These are phyloP conservation scores for Pterocarpus macrocarpus DNA, from an alignment of 306 rosid genomes.

Conservation along the genomic window DNA sequence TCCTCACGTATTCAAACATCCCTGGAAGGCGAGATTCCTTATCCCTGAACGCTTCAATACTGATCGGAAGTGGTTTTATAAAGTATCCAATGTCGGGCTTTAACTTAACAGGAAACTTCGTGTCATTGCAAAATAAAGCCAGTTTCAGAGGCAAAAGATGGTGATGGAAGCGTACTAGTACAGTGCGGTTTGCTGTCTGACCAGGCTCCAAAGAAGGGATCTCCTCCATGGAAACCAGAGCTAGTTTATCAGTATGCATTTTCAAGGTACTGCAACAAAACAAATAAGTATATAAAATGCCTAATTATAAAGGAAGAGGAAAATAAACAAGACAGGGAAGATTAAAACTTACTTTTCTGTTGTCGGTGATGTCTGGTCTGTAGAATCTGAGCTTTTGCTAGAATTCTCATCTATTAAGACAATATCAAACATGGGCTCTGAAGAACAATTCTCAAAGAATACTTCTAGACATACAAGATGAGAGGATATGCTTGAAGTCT, in stretches of 20 bases:
- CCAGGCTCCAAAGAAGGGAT: constrained; percentile 83
- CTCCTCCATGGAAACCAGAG: constrained; percentile 70
- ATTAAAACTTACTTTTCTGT: constrained; percentile 68
- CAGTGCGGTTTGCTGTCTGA: constrained; percentile 62
- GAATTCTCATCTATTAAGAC: constrained; percentile 71
- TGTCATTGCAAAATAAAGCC: constrained; percentile 77
- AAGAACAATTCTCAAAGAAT: constrained; percentile 80
- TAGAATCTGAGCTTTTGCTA: constrained; percentile 61
- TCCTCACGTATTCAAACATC: constrained; percentile 92
- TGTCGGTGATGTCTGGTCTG: constrained; percentile 51
- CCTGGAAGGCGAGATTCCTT: constrained; percentile 88
- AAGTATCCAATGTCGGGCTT: constrained; percentile 97
- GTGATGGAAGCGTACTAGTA: constrained; percentile 89
- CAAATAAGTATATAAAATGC: constrained; percentile 28
- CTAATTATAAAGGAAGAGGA: constrained; percentile 28
- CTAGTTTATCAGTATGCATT: constrained; percentile 57
- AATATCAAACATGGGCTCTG: constrained; percentile 73
- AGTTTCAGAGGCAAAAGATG: constrained; percentile 92
- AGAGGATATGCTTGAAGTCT: constrained; percentile 75
- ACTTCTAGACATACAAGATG: constrained; percentile 79
- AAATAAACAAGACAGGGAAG: constrained; percentile 27
- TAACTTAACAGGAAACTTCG: constrained; percentile 72
- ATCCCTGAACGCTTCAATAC: constrained; percentile 64
- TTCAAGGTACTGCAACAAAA: constrained; percentile 64
- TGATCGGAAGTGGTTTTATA: constrained; percentile 75